These are phyloP conservation scores for Fusarium sp. DNA, from an alignment of 2,329 filamentous ascomycete species.

Conservation along the genomic window DNA sequence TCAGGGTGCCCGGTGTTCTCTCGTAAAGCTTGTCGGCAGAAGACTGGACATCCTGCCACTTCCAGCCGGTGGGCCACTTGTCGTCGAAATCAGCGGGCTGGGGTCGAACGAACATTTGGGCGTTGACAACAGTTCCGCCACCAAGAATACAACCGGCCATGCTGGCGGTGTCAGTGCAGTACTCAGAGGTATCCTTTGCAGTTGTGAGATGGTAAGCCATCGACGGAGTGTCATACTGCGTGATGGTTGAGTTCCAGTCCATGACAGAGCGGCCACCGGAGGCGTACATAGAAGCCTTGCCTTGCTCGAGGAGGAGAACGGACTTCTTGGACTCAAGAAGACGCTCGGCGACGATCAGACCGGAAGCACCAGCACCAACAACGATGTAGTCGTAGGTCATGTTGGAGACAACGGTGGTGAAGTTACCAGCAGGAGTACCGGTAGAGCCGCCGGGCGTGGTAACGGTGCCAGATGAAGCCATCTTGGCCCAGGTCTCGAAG, in stretches of 20 bases:
- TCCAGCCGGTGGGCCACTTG: constrained; percentile 81
- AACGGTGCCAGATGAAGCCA: constrained; percentile 58
- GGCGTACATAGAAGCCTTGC: constrained; percentile 70
- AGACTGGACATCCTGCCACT: constrained; percentile 65
- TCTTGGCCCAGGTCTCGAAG: constrained; percentile 57
- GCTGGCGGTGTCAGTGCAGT: constrained; percentile 74
- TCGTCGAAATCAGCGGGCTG: constrained; percentile 76
- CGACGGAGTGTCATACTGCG: constrained; percentile 78
- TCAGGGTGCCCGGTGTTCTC: constrained; percentile 77
- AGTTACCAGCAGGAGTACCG: constrained; percentile 37
- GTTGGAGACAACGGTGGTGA: constrained; percentile 52
- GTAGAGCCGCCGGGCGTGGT: constrained; percentile 41
- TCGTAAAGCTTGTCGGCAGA: constrained; percentile 74
- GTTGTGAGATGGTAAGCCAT: constrained; percentile 79
- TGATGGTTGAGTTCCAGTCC: constrained; percentile 74
- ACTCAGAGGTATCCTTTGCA: constrained; percentile 73
- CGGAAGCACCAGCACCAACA: constrained; percentile 60
- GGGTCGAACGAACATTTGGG: constrained; percentile 77
- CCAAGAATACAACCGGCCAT: constrained; percentile 81
- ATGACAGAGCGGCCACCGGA: constrained; percentile 74
- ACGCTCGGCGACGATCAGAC: constrained; percentile 70
- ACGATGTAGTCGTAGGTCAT: constrained; percentile 66
- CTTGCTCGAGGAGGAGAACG: constrained; percentile 70
- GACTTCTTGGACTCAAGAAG: constrained; percentile 72
- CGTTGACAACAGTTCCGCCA: constrained; percentile 75